Evolutionary conservation across 352 stramenopile species (phyloP).

Genomic region (Aphanomyces astaci): DNA sequence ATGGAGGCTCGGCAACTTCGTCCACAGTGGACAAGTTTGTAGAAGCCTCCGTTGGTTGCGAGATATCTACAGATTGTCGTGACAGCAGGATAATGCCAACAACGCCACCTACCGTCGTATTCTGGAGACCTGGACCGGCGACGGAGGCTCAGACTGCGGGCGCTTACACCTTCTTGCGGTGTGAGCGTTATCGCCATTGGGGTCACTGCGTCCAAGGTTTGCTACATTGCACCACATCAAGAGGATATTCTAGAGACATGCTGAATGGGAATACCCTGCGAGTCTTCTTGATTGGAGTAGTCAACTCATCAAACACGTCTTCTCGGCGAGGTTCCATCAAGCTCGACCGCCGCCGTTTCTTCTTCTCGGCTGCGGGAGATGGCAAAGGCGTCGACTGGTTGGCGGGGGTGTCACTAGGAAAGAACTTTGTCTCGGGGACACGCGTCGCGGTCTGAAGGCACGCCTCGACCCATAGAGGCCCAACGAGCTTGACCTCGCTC

Average conservation of each 20-base stretch:
- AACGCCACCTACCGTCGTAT: background rate
- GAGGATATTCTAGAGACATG: background rate
- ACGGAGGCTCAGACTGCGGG: background rate
- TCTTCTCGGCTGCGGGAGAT: background rate
- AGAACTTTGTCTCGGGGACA: slow-evolving; percentile 65
- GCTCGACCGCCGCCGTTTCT: background rate
- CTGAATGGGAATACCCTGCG: background rate
- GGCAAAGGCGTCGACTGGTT: background rate
- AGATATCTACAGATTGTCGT: background rate
- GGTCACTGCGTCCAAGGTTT: background rate
- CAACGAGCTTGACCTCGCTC: slow-evolving; percentile 60
- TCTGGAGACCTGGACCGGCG: background rate
- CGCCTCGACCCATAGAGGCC: slow-evolving; percentile 74
- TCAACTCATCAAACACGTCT: slow-evolving; percentile 19
- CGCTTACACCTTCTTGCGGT: background rate
- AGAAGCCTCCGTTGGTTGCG: background rate
- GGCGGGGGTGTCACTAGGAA: slow-evolving; percentile 34
- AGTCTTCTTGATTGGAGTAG: slow-evolving; percentile 8
- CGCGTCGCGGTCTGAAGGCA: slow-evolving; percentile 63
- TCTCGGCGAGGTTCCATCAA: slow-evolving; percentile 17
- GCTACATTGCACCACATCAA: background rate
- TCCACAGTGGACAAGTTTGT: background rate
- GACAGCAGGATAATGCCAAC: background rate
- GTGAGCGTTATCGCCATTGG: background rate
- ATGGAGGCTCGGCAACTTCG: background rate